phyloP scores from a whole-genome alignment of 805 yeast species.

The Starmerella kuoi region DNA sequence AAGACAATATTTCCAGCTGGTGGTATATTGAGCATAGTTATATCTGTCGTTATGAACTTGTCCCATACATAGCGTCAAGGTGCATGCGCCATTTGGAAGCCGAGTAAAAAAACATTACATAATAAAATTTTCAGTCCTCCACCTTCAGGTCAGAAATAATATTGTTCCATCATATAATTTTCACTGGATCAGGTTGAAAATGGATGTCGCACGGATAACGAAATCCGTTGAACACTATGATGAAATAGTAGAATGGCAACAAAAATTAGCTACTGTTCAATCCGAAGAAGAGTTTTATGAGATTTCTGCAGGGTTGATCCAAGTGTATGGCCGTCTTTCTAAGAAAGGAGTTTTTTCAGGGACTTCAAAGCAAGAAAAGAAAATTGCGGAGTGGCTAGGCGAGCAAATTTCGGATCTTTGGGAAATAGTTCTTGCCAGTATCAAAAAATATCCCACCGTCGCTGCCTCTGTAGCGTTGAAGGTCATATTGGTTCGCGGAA shows the following conservation, averaged over 20 bases:
- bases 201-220: conserved; percentile 14
- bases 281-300: conserved; percentile 20
- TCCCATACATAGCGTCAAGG: too few relatives aligned
- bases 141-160: too few relatives aligned
- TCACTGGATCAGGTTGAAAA: too few relatives aligned
- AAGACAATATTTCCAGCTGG: too few relatives aligned
- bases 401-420: conserved; percentile 18
- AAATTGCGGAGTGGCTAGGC: conserved; percentile 34
- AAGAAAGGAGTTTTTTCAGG: conserved; percentile 32
- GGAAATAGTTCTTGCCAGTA: not conserved
- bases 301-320: conserved; percentile 31
- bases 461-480: conserved; percentile 39
- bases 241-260: conserved; percentile 39
- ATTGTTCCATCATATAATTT: too few relatives aligned
- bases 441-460: conserved; percentile 1
- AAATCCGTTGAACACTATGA: conserved; percentile 35
- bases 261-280: conserved; percentile 28
- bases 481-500: conserved; percentile 41
- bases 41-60: too few relatives aligned
- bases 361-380: conserved; percentile 41
- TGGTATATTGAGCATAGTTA: too few relatives aligned
- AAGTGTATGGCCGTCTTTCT: conserved; percentile 40
- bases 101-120: too few relatives aligned
- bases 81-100: too few relatives aligned
- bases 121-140: too few relatives aligned